Percentiles rank a stretch among this genome's conserved stretches.
phyloP scores from a whole-genome alignment of 441 rosid genomes.

The Erodium texanum region DNA sequence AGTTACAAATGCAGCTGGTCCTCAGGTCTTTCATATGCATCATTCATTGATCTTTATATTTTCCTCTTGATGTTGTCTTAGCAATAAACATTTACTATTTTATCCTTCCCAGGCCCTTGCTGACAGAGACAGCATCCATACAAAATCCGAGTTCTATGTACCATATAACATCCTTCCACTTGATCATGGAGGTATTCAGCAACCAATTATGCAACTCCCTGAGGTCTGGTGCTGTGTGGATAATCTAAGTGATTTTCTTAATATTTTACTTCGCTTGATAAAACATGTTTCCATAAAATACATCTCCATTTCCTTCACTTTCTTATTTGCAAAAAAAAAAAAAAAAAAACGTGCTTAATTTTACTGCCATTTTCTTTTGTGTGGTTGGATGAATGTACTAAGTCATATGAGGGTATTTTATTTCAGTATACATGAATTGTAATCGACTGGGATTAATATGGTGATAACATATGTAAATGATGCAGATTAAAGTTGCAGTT shows the following conservation, averaged over 20 bases:
- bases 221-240: constrained; percentile 54
- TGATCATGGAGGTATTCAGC: constrained; percentile 73
- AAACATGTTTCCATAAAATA: neutral
- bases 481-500: constrained; percentile 80
- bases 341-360: constrained; percentile 5
- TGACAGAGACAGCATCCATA: constrained; percentile 42
- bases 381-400: neutral
- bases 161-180: constrained; percentile 94
- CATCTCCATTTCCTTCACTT: neutral
- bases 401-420: constrained; percentile 6
- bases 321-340: neutral
- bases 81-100: constrained; percentile 10
- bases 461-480: neutral
- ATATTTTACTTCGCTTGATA: neutral
- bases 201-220: constrained; percentile 70
- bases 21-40: constrained; percentile 40
- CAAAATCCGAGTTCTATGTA: constrained; percentile 51
- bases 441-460: no score
- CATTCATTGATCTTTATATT: neutral
- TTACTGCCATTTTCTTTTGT: neutral
- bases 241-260: constrained; percentile 17
- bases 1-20: constrained; percentile 48
- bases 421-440: constrained; percentile 10
- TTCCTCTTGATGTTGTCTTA: neutral
- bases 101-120: constrained; percentile 51